phyloP scores from a whole-genome alignment of 495 filamentous ascomycete genomes.

The Trichoderma parareesei region DNA sequence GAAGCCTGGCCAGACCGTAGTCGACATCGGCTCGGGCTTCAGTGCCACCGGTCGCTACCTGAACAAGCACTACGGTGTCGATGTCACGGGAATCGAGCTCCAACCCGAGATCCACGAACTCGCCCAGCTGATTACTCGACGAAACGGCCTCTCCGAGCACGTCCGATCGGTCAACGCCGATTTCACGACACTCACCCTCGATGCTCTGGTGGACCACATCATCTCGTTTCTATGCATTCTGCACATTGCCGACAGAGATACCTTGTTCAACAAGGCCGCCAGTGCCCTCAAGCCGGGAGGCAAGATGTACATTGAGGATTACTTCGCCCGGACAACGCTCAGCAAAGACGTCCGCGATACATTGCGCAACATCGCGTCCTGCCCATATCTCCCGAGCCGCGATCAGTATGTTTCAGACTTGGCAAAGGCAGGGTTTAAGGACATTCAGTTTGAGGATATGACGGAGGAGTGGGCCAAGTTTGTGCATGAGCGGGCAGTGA shows the following conservation, averaged over 20 bases:
- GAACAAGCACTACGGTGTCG: slow-evolving; percentile 9
- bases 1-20: slow-evolving; percentile 9
- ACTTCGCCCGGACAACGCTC: slow-evolving; percentile 5
- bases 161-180: slow-evolving; percentile 14
- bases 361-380: slow-evolving; percentile 13
- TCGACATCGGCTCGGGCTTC: slow-evolving; percentile 15
- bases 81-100: slow-evolving; percentile 14
- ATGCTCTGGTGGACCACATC: slow-evolving; percentile 9
- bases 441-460: slow-evolving; percentile 11
- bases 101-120: slow-evolving; percentile 15
- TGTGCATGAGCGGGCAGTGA: slow-evolving; percentile 11
- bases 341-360: background rate
- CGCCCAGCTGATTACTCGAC: slow-evolving; percentile 13
- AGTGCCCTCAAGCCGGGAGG: slow-evolving; percentile 11
- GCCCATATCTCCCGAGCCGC: slow-evolving; percentile 11
- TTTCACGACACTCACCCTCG: slow-evolving; percentile 5
- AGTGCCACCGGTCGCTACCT: slow-evolving; percentile 15
- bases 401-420: slow-evolving; percentile 11
- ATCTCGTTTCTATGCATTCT: slow-evolving; percentile 15
- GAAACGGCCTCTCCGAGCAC: slow-evolving; percentile 1
- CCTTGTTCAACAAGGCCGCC: slow-evolving; percentile 12
- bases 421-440: slow-evolving; percentile 11
- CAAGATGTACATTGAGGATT: slow-evolving; percentile 14
- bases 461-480: slow-evolving; percentile 13
- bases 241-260: slow-evolving; percentile 12